Evolutionary conservation across 371 early-diverging fungal species (phyloP).

Genomic region (Apophysomyces trapeziformis): DNA sequence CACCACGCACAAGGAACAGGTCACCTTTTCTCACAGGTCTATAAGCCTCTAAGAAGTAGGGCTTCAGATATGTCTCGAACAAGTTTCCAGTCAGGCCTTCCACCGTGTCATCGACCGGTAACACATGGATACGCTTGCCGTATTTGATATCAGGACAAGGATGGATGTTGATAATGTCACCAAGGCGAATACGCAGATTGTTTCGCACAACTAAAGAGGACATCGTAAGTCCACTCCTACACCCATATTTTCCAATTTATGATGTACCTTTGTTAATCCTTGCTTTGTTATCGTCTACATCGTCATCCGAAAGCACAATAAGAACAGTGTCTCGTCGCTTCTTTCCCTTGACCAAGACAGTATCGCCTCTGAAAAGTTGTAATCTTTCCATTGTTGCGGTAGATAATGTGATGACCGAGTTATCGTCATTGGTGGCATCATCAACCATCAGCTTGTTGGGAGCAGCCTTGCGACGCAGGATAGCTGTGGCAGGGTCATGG

Average conservation of each 20-base stretch:
- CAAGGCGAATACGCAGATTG: slow-evolving; percentile 97
- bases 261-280: slow-evolving; percentile 88
- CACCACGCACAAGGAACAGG: slow-evolving; percentile 94
- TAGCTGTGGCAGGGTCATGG: slow-evolving; percentile 91
- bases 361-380: slow-evolving; percentile 94
- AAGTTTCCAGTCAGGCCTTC: slow-evolving; percentile 97
- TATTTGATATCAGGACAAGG: slow-evolving; percentile 95
- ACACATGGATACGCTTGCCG: slow-evolving; percentile 94
- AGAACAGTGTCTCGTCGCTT: slow-evolving; percentile 97
- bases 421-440: slow-evolving; percentile 96
- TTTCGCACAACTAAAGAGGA: slow-evolving; percentile 83
- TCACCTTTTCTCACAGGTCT: slow-evolving; percentile 96
- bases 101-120: slow-evolving; percentile 98
- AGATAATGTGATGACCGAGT: slow-evolving; percentile 91
- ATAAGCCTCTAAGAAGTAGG: slow-evolving; percentile 96
- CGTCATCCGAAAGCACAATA: slow-evolving; percentile 91
- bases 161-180: slow-evolving; percentile 98
- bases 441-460: slow-evolving; percentile 98
- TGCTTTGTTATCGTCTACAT: slow-evolving; percentile 92
- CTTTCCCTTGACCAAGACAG: slow-evolving; percentile 97
- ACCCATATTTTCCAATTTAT: background rate
- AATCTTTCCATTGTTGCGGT: slow-evolving; percentile 93
- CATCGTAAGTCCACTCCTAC: background rate
- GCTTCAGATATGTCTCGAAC: slow-evolving; percentile 97
- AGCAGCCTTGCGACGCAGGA: slow-evolving; percentile 92